Conservation (phyloP, 805 yeast genomes). For the Wickerhamiella australiensis region DNA sequence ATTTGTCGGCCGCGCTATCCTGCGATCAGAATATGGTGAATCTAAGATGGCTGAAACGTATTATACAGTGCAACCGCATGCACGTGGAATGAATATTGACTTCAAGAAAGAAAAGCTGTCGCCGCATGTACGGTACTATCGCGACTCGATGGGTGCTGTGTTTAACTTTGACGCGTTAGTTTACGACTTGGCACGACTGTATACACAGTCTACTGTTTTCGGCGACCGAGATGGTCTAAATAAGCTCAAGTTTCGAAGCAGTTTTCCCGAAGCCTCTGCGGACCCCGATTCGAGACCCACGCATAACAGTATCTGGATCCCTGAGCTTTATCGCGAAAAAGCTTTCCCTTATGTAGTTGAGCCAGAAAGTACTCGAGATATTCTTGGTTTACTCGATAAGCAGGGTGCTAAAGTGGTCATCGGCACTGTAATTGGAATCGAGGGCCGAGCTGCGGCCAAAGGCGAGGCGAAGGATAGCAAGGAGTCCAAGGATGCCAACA, state of each 20-base stretch:
- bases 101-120: not conserved
- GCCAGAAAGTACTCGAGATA: not conserved
- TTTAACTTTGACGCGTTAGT: conserved; percentile 3
- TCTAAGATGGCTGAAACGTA: not conserved
- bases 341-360: not conserved
- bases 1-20: not conserved
- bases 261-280: not conserved
- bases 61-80: not conserved
- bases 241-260: not conserved
- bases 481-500: too few species aligned
- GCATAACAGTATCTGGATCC: not conserved
- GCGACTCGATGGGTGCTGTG: not conserved
- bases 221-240: not conserved
- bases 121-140: not conserved
- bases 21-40: not conserved
- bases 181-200: not conserved
- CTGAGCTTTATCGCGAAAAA: not conserved
- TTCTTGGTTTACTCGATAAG: not conserved
- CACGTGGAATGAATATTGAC: not conserved
- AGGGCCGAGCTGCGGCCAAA: too few species aligned
- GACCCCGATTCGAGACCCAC: not conserved
- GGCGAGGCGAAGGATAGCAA: too few species aligned
- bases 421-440: too few species aligned
- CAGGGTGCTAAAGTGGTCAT: not conserved
- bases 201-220: not conserved